phyloP scores from a whole-genome alignment of 1,284 basidiomycete genomes.

The Mrakiaceae sp. region DNA sequence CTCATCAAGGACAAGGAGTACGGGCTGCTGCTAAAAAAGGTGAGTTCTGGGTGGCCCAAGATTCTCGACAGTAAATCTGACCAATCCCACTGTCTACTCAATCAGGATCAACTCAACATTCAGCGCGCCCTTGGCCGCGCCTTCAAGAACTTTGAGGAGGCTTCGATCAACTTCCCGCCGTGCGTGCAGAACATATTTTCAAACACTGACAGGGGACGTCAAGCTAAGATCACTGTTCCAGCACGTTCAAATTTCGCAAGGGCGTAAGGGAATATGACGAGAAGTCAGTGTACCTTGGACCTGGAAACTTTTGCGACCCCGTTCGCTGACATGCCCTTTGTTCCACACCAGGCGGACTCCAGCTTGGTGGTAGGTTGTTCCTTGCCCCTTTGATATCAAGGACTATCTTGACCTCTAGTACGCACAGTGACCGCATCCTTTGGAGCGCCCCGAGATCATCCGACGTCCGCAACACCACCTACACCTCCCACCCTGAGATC shows the following conservation, averaged over 20 bases:
- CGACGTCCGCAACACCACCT: neutral
- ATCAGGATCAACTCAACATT: conserved; percentile 6
- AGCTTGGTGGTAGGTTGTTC: too few relatives aligned
- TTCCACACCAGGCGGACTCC: too few relatives aligned
- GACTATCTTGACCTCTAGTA: too few relatives aligned
- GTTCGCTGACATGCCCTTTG: too few relatives aligned
- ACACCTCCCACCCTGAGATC: conserved; percentile 9
- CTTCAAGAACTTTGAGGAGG: conserved; percentile 10
- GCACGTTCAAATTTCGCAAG: conserved; percentile 9
- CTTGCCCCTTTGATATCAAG: too few relatives aligned
- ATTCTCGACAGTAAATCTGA: too few relatives aligned
- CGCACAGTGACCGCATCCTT: conserved; percentile 1
- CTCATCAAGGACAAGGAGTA: too few relatives aligned
- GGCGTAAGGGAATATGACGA: neutral
- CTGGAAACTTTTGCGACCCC: too few relatives aligned
- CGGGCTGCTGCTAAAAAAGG: too few relatives aligned
- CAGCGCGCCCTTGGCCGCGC: neutral
- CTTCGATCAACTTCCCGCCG: conserved; percentile 7
- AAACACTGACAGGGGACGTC: too few relatives aligned
- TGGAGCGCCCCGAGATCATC: neutral
- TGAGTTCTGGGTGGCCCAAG: too few relatives aligned
- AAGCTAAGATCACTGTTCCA: neutral
- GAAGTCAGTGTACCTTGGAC: neutral
- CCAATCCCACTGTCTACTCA: neutral
- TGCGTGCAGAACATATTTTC: neutral